Percentiles rank a stretch among this genome's conserved stretches.
phyloP scores from a whole-genome alignment of 352 stramenopile species.

The Globisporangium abappressorium region DNA sequence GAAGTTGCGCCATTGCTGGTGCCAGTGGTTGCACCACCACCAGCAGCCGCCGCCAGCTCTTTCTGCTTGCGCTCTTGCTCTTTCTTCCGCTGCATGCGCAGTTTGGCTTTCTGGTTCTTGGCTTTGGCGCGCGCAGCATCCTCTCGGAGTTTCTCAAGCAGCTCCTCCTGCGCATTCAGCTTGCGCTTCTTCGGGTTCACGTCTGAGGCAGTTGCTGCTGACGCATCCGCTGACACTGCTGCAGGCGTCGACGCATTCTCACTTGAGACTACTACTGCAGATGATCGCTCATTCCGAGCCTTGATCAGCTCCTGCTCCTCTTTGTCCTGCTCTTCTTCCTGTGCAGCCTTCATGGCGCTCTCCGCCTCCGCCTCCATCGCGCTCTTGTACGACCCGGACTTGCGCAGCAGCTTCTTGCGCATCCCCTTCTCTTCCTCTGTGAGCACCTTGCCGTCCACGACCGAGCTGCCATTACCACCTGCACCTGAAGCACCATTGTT shows the following conservation, averaged over 20 bases:
- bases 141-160: constrained; percentile 65
- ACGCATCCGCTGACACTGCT: not conserved
- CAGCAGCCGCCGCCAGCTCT: not conserved
- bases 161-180: constrained; percentile 58
- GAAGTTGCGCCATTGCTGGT: not conserved
- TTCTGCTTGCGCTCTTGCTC: constrained; percentile 39
- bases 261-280: not conserved
- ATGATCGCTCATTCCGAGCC: constrained; percentile 25
- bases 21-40: not conserved
- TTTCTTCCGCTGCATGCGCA: constrained; percentile 76
- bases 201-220: not conserved
- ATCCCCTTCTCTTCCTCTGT: constrained; percentile 66
- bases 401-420: constrained; percentile 70
- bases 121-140: constrained; percentile 61
- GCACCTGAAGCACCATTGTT: constrained; percentile 13
- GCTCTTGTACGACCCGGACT: constrained; percentile 31
- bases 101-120: constrained; percentile 78
- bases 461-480: not conserved
- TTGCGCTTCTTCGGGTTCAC: constrained; percentile 52
- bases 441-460: constrained; percentile 22
- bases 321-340: constrained; percentile 39
- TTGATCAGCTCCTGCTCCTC: constrained; percentile 64
- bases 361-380: constrained; percentile 31
- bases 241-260: not conserved
- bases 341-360: constrained; percentile 20